Base-by-base conservation (phyloP, 2,329 filamentous ascomycete species). In the Fusarium tanahbumbuense region DNA sequence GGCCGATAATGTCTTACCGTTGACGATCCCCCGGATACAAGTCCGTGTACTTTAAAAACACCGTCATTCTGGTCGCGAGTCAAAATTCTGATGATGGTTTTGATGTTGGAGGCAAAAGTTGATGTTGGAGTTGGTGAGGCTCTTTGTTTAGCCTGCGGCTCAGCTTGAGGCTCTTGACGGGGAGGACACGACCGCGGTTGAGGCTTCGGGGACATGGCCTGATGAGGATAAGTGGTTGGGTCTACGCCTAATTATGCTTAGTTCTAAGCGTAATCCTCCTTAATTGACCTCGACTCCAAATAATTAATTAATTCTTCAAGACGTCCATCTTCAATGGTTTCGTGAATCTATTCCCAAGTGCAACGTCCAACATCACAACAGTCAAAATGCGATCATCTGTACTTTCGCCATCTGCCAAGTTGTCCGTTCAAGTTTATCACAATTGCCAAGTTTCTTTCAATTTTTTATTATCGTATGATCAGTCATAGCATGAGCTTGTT, bases 121-220 rank as follows among this genome's bases (percentile, higher is more conserved):
- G 48, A 3, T 15, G 44, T 13, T 25, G 22, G 16, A 8, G 16
- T 18, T 37, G 9, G 32, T 53, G 49, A 53, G 49, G 49, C 49
- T 53, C 49, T 42, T 37, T 52, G 32, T 52, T 37, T 41, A 53
- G 32, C 0, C n/a, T 53, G 49, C 49, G 49, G 49, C 49, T 53
- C 49, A 53, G 34, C n/a, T 23, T 53, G 49, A 53, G 49, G 49
- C 49, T 53, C 49, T 53, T 53, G 34, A 53, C n/a, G 49, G 49
- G 32, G 27, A 28, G 27, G 20, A 28, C 27, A 27, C n/a, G 23
- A 28, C 49, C 32, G 23, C 32, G 27, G 10, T 28, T 53, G 23
- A 53, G 23, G 18, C 49, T 53, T 53, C 49, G 49, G 49, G 32
- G 23, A n/a, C 49, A 53, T 28, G 49, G 13, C 34, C 49, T 41